phyloP scores from a whole-genome alignment of 176 grass and related monocot genomes.

The Thalia dealbata region DNA sequence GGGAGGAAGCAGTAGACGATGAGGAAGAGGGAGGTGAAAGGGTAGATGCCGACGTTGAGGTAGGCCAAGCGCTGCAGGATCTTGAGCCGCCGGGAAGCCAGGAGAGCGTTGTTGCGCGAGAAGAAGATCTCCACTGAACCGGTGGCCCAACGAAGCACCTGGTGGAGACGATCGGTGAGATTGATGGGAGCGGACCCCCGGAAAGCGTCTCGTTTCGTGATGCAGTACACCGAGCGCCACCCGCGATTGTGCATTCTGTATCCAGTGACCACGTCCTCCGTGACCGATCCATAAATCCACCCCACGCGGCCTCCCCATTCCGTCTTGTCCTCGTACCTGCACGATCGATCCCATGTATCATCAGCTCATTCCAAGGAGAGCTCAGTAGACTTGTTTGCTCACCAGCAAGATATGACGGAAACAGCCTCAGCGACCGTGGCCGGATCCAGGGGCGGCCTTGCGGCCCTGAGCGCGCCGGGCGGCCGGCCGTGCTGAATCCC shows the following conservation, averaged over 20 bases:
- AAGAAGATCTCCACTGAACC: constrained; percentile 99
- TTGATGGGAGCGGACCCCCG: constrained; percentile 92
- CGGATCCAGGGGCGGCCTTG: constrained; percentile 57
- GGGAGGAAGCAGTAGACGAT: constrained; percentile 97
- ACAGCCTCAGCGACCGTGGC: constrained; percentile 80
- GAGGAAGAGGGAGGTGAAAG: constrained; percentile 50
- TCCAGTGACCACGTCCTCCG: constrained; percentile 91
- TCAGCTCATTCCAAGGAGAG: background rate
- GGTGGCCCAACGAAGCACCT: constrained; percentile 93
- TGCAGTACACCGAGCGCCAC: constrained; percentile 91
- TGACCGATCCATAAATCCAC: constrained; percentile 95
- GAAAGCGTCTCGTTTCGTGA: constrained; percentile 90
- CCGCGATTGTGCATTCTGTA: constrained; percentile 98
- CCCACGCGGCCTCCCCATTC: constrained; percentile 98
- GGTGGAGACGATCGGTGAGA: constrained; percentile 74
- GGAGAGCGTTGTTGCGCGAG: constrained; percentile 86
- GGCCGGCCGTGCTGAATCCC: constrained; percentile 59
- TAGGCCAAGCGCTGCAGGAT: constrained; percentile 62
- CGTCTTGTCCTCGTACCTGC: constrained; percentile 88
- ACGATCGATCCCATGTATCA: background rate
- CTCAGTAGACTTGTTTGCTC: background rate
- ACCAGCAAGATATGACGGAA: constrained; percentile 78
- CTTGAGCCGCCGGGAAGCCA: constrained; percentile 57
- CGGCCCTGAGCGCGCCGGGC: constrained; percentile 56
- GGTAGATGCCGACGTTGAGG: constrained; percentile 57